Evolutionary conservation across 306 rosid species (phyloP).

Genomic region (Mucuna pruriens): DNA sequence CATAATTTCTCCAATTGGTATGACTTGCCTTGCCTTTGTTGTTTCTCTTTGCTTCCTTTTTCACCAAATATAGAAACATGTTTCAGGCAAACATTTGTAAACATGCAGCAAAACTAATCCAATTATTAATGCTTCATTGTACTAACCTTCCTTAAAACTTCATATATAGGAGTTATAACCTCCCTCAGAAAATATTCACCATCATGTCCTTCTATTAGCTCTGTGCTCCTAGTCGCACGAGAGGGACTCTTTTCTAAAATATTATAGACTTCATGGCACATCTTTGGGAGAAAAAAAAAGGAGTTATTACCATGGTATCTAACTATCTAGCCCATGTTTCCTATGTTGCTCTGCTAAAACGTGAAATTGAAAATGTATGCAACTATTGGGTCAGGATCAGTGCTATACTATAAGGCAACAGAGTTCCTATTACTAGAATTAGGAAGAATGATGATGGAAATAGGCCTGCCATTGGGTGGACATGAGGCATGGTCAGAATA

Average conservation of each 20-base stretch:
- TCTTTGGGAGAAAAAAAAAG: conserved; percentile 49
- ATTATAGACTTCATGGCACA: conserved; percentile 68
- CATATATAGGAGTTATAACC: conserved; percentile 74
- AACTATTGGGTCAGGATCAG: neutral
- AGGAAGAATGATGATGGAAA: neutral
- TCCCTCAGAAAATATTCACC: conserved; percentile 75
- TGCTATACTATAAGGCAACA: neutral
- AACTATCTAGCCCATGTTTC: conserved; percentile 12
- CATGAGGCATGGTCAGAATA: neutral
- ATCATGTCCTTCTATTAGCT: conserved; percentile 52
- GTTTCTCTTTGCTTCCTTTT: conserved; percentile 92
- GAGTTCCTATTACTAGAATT: conserved; percentile 11
- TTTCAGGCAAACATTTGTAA: conserved; percentile 42
- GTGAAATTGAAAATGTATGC: neutral
- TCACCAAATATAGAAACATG: conserved; percentile 43
- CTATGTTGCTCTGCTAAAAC: neutral
- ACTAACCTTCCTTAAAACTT: conserved; percentile 70
- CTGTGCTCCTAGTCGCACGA: conserved; percentile 59
- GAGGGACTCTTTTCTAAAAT: conserved; percentile 60
- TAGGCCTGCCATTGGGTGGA: neutral
- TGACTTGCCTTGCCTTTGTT: conserved; percentile 91
- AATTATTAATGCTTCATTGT: conserved; percentile 30
- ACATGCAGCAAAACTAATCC: conserved; percentile 36
- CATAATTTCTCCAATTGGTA: conserved; percentile 97
- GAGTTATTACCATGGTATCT: conserved; percentile 23